Evolutionary conservation across 139 green algal species (phyloP), one percentile per base, ranked within the genome.

Genomic region (Chlorella vulgaris): DNA sequence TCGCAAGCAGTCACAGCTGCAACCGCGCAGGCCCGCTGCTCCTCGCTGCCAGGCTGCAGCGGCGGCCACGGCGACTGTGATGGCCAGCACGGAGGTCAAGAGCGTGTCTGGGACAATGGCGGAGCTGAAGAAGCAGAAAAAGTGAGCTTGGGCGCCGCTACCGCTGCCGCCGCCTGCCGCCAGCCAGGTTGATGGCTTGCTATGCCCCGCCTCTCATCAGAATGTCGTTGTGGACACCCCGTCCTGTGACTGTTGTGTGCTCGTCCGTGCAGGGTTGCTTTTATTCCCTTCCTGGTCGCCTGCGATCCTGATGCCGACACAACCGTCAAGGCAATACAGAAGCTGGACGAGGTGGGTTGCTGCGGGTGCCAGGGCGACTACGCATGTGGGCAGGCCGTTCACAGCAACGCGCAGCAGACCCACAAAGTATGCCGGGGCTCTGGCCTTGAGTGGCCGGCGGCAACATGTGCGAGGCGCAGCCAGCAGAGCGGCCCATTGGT

Each of bases 281-380:
- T 99, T 78, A 97, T 99, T 42, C 96, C 96, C 33, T 99, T 98
- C 91, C 88, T 99, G 65, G 85, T 91, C 29, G 96, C 96, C n/a
- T 95, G 97, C 22, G 97, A 99, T 74, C 97, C 97, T 3, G 89
- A 97, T 87, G 86, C 98, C 18, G 89, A 91, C 0, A 98, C 93
- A 29, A 99, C 97, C 21, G 88, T 89, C 5, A 66, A 87, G 26
- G 96, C 96, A 24, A 51, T 99, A 3, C 73, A 87, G 69, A 85
- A 79, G 58, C 85, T 98, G 42, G 91, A 97, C 42, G 69, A 81
- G 26, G 63, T 79, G 42, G 74, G 55, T 28, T 15, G 18, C 63
- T 3, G 93, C 95, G 18, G 55, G 55, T 51, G 91, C 96, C 78
- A 15, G 47, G 13, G 47, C 13, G 47, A 24, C 13, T 15, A 24